phyloP scores from a whole-genome alignment of 2,329 filamentous ascomycete genomes.

The Lasiodiplodia sp. region DNA sequence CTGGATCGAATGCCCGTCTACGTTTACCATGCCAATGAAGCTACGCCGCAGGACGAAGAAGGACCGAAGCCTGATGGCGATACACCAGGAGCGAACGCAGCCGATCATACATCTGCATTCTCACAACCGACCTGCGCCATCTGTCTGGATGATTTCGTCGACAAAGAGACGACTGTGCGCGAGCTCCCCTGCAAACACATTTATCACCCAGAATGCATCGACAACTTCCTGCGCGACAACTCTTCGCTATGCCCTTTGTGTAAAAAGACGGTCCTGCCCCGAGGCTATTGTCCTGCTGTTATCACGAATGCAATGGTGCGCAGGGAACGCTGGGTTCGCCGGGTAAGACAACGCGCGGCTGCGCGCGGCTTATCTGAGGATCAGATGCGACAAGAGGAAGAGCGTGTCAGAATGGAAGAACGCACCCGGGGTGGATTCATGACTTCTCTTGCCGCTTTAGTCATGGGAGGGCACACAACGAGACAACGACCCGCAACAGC shows the following conservation, averaged over 20 bases:
- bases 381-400: conserved; percentile 22
- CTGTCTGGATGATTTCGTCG: conserved; percentile 81
- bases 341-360: conserved; percentile 60
- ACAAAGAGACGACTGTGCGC: conserved; percentile 74
- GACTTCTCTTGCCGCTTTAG: conserved; percentile 10
- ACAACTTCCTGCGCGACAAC: conserved; percentile 77
- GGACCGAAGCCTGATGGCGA: not conserved
- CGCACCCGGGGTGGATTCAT: conserved; percentile 19
- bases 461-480: conserved; percentile 21
- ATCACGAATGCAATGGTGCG: conserved; percentile 76
- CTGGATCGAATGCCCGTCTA: conserved; percentile 80
- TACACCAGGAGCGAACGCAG: not conserved
- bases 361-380: conserved; percentile 24
- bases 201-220: conserved; percentile 91
- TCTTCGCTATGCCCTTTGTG: conserved; percentile 92
- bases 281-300: conserved; percentile 61
- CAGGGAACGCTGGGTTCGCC: conserved; percentile 73
- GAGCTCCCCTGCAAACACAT: conserved; percentile 91
- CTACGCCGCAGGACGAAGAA: not conserved
- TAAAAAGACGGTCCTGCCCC: conserved; percentile 81
- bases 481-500: conserved; percentile 18
- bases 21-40: conserved; percentile 61
- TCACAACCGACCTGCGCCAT: conserved; percentile 88
- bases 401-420: conserved; percentile 27
- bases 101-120: conserved; percentile 44